Conservation (phyloP, 805 yeast genomes). For the Spathaspora girioi region DNA sequence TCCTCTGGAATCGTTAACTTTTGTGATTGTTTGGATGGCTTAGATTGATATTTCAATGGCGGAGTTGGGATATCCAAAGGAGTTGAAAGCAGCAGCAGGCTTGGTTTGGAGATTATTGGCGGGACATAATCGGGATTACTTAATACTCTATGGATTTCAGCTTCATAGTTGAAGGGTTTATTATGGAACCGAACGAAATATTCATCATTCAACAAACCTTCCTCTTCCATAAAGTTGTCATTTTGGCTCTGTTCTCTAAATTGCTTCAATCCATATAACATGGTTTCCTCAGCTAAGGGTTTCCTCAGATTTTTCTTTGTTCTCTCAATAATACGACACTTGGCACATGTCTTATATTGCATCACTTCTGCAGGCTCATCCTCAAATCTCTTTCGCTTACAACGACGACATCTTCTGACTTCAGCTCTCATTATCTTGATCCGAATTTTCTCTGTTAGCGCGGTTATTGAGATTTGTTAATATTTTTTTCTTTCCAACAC, state of each 20-base stretch:
- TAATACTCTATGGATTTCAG: constrained; percentile 9
- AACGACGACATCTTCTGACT: constrained; percentile 49
- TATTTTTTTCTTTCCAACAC: neutral
- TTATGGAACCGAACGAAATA: constrained; percentile 11
- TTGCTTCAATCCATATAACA: constrained; percentile 43
- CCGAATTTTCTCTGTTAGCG: neutral
- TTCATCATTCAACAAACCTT: constrained; percentile 16
- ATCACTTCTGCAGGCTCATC: constrained; percentile 55
- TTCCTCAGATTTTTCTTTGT: constrained; percentile 40
- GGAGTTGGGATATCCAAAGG: neutral
- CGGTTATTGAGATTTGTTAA: neutral
- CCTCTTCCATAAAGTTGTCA: constrained; percentile 30
- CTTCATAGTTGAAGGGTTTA: constrained; percentile 12
- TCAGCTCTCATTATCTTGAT: constrained; percentile 5
- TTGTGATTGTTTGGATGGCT: constrained; percentile 1
- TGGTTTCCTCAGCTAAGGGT: constrained; percentile 45
- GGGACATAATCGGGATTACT: constrained; percentile 11
- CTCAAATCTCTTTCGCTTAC: constrained; percentile 52
- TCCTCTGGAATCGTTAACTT: neutral
- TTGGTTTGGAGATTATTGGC: constrained; percentile 7
- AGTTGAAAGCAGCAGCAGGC: neutral
- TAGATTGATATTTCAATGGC: neutral
- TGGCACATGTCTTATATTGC: constrained; percentile 56
- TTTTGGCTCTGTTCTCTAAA: constrained; percentile 36
- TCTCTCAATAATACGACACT: constrained; percentile 54